These are phyloP conservation scores for Phyllosticta capitalensis DNA, from an alignment of 2,329 filamentous ascomycete species.

Conservation along the genomic window DNA sequence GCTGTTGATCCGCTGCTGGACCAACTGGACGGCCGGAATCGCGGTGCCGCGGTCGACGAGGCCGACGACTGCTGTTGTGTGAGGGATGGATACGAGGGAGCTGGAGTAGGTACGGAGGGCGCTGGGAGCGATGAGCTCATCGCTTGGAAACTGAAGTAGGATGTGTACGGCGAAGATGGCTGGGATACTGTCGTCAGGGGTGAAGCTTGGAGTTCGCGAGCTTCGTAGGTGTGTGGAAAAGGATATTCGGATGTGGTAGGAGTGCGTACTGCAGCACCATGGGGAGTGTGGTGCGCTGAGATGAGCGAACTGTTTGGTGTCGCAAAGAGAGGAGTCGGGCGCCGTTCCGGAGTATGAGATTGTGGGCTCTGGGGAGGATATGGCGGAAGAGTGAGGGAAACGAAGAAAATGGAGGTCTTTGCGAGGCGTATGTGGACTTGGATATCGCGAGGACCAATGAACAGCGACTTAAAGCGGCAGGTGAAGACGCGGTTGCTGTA, in stretches of 20 bases:
- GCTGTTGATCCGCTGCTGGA: not conserved
- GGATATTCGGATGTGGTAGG: conserved; percentile 1
- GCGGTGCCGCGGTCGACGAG: not conserved
- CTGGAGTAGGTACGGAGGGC: not conserved
- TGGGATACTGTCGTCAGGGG: not conserved
- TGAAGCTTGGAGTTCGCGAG: not conserved
- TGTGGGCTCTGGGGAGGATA: not conserved
- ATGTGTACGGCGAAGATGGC: conserved; percentile 3
- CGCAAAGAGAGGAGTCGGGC: not conserved
- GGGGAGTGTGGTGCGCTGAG: conserved; percentile 1
- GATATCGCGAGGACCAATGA: conserved; percentile 14
- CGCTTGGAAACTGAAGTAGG: conserved; percentile 3
- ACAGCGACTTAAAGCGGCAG: conserved; percentile 7
- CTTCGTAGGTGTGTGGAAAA: not conserved
- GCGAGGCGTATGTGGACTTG: conserved; percentile 27
- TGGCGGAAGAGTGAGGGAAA: conserved; percentile 21
- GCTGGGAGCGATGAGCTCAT: conserved; percentile 2
- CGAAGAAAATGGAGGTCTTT: conserved; percentile 27
- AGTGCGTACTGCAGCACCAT: not conserved
- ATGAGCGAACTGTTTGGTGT: not conserved
- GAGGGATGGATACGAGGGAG: not conserved
- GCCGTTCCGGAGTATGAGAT: not conserved
- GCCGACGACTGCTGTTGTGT: not conserved
- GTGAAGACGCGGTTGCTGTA: conserved; percentile 27
- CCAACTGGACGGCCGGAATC: not conserved